A percentile compares a stretch with the other conserved stretches of the same genome.
phyloP scores from a whole-genome alignment of 2,329 filamentous ascomycete genomes.

The Neofusicoccum cordaticola region DNA sequence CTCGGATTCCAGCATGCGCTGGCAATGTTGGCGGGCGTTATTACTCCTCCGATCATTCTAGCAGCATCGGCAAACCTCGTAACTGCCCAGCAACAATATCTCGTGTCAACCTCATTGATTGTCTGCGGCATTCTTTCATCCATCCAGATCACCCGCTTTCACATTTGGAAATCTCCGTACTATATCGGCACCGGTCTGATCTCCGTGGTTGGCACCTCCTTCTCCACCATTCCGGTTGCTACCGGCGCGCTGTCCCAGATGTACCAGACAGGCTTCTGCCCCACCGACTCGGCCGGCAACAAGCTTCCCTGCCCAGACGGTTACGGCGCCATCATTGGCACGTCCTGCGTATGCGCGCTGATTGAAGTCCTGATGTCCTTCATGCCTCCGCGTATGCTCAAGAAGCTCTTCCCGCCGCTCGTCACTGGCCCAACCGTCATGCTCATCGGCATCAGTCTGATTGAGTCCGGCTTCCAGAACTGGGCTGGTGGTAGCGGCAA shows the following conservation, averaged over 20 bases:
- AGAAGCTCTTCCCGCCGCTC: slow-evolving; percentile 75
- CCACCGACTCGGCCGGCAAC: slow-evolving; percentile 58
- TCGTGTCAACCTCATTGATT: slow-evolving; percentile 75
- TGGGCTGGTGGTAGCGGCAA: slow-evolving; percentile 74
- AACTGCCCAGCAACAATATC: slow-evolving; percentile 64
- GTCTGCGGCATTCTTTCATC: slow-evolving; percentile 72
- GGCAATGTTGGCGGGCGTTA: slow-evolving; percentile 67
- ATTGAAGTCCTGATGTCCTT: slow-evolving; percentile 74
- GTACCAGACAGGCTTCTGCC: slow-evolving; percentile 71
- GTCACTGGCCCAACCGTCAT: slow-evolving; percentile 67
- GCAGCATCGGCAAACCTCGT: slow-evolving; percentile 60
- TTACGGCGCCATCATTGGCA: slow-evolving; percentile 74
- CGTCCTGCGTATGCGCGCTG: slow-evolving; percentile 47
- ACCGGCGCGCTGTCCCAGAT: slow-evolving; percentile 71
- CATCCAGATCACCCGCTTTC: slow-evolving; percentile 75
- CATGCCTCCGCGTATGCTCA: slow-evolving; percentile 64
- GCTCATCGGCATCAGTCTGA: slow-evolving; percentile 71
- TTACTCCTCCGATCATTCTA: slow-evolving; percentile 76
- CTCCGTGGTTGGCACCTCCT: slow-evolving; percentile 76
- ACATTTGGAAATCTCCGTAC: slow-evolving; percentile 68
- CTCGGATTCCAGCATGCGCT: slow-evolving; percentile 78
- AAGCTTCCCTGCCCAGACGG: slow-evolving; percentile 70
- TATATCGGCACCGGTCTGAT: slow-evolving; percentile 67
- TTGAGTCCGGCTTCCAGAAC: slow-evolving; percentile 68
- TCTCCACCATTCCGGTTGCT: slow-evolving; percentile 72